Conservation (phyloP, 768 basidiomycete genomes). For the Tylopilus sp. region DNA sequence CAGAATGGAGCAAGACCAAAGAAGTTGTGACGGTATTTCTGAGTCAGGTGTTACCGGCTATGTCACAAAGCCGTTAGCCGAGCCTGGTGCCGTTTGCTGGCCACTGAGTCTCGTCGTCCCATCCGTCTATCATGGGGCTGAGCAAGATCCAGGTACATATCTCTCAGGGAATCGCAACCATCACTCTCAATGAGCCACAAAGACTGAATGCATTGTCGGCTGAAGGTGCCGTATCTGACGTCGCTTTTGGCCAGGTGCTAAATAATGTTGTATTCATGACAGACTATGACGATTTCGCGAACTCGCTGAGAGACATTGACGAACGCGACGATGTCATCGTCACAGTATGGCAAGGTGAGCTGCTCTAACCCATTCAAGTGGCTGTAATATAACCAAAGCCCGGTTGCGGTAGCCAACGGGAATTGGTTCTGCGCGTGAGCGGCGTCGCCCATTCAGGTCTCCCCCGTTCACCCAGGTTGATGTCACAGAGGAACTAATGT, state of each 20-base stretch:
- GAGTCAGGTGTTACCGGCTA: no score
- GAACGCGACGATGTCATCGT: conserved; percentile 56
- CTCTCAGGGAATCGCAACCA: conserved; percentile 59
- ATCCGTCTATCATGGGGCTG: conserved; percentile 32
- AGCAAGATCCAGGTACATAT: conserved; percentile 47
- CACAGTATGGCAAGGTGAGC: conserved; percentile 64
- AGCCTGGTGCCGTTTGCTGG: background rate
- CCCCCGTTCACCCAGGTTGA: background rate
- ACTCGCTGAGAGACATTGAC: conserved; percentile 55
- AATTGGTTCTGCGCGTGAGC: conserved; percentile 74
- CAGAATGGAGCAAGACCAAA: no score
- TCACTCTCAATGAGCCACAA: conserved; percentile 60
- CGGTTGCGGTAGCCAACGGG: conserved; percentile 46
- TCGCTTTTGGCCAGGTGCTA: background rate
- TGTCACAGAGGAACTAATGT: conserved; percentile 56
- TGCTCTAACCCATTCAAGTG: background rate
- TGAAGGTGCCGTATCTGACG: conserved; percentile 36
- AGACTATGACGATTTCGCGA: conserved; percentile 66
- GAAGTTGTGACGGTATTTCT: no score
- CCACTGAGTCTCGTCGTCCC: background rate
- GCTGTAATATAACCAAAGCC: background rate
- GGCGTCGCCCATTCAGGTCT: background rate
- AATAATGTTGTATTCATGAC: background rate
- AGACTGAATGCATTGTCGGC: conserved; percentile 57
- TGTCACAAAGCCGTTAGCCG: conserved; percentile 1